These are phyloP conservation scores for Colletotrichum trifolii DNA, from an alignment of 2,329 filamentous ascomycete genomes.

Conservation along the genomic window DNA sequence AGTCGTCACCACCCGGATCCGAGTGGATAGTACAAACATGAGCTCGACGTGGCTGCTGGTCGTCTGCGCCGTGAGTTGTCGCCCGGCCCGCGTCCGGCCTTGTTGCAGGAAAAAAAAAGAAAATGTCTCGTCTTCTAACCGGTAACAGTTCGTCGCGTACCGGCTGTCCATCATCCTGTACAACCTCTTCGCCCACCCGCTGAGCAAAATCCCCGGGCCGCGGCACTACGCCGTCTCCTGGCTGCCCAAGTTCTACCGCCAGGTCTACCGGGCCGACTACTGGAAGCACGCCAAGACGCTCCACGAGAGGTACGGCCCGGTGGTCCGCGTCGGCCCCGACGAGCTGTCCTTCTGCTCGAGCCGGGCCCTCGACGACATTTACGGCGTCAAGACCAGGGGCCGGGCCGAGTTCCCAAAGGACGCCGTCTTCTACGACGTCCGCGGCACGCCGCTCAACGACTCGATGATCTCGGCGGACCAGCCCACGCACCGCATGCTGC, in stretches of 20 bases:
- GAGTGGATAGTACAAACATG: no score
- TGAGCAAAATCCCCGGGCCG: background rate
- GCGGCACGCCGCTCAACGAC: background rate
- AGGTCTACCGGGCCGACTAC: slow-evolving; percentile 11
- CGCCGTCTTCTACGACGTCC: slow-evolving; percentile 4
- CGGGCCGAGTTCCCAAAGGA: slow-evolving; percentile 8
- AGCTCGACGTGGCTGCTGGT: background rate
- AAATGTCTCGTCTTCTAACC: background rate
- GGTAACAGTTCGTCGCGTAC: background rate
- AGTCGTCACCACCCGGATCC: no score
- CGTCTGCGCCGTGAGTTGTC: background rate
- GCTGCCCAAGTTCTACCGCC: slow-evolving; percentile 8
- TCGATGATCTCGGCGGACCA: slow-evolving; percentile 36
- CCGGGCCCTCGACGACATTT: background rate
- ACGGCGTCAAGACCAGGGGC: slow-evolving; percentile 2
- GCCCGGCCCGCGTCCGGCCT: no score
- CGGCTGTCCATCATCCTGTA: background rate
- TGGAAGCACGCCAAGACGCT: slow-evolving; percentile 4
- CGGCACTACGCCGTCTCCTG: slow-evolving; percentile 6
- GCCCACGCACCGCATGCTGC: slow-evolving; percentile 35
- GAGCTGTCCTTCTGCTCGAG: background rate
- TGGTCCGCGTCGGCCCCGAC: slow-evolving; percentile 7
- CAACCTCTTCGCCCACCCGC: slow-evolving; percentile 2
- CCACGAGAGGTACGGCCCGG: slow-evolving; percentile 7
- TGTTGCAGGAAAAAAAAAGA: no score